Evolutionary conservation across 2,329 filamentous ascomycete genomes (phyloP), one percentile per base, ranked within the genome.

Genomic region (Cercospora nicotianae): DNA sequence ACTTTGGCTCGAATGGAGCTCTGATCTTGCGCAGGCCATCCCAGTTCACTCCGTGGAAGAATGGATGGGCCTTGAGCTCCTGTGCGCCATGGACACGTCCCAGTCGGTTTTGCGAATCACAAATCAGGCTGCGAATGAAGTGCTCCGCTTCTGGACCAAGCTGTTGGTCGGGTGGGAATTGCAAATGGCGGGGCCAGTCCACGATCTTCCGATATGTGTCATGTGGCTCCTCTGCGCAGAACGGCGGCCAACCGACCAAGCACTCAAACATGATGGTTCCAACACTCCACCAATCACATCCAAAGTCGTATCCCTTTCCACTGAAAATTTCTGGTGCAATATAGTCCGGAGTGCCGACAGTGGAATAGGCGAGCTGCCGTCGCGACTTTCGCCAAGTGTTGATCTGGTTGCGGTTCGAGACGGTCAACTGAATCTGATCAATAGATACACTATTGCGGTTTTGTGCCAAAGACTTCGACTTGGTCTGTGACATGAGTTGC

Each of bases 181-280:
- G 97, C 59, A 99, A 83, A 68, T 94, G 93, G 77, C 96, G 91
- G 66, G 92, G 90, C 95, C 95, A 99, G 83, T 97, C 97, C 75
- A 99, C 93, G 80, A 99, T 99, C 87, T 99, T 99, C 73, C 94
- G 91, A 82, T 99, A 99, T 1, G 95, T 98, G 80, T 98, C 95
- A 78, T 96, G 94, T 69, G 93, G 92, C 79, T 98, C 94, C 80
- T 99, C 95, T 20, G 95, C 94, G 80, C 95, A 99, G 87, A 99
- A 99, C 31, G 95, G 95, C 65, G 95, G 95, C 95, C 95, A 99
- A 75, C 95, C 95, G 69, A 99, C 93, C 73, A 99, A 86, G 80
- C 95, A 99, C 81, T 99, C 95, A 76, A 98, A 99, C 95, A 99
- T 98, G 82, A 99, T 99, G 55, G 95, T 97, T 63, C 95, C 95